These are phyloP conservation scores for Candida anutae DNA, from an alignment of 1,139 yeast genomes.

Conservation along the genomic window DNA sequence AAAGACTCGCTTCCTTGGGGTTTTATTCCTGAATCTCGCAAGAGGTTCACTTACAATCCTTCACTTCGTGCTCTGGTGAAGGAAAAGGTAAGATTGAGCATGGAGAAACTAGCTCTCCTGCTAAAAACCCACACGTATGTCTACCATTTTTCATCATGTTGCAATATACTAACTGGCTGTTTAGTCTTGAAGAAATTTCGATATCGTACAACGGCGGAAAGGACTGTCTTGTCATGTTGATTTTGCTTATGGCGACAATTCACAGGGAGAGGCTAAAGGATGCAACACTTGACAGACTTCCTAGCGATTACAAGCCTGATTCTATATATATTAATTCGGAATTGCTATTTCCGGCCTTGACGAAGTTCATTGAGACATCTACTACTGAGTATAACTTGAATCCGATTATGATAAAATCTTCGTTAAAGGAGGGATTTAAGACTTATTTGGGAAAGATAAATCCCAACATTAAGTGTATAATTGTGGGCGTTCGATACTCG, in stretches of 20 bases:
- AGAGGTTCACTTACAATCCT: slow-evolving; percentile 15
- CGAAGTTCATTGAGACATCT: slow-evolving; percentile 36
- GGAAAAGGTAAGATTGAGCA: slow-evolving; percentile 20
- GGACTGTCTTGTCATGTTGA: slow-evolving; percentile 78
- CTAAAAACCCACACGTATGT: slow-evolving; percentile 30
- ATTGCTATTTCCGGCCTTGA: slow-evolving; percentile 54
- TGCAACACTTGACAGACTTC: slow-evolving; percentile 10
- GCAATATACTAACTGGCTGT: slow-evolving; percentile 10
- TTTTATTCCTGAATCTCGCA: slow-evolving; percentile 12
- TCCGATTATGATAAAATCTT: slow-evolving; percentile 36
- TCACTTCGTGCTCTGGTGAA: slow-evolving; percentile 22
- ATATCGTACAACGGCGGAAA: slow-evolving; percentile 87
- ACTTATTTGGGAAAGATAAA: slow-evolving; percentile 40
- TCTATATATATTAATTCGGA: slow-evolving; percentile 69
- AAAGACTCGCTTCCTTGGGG: slow-evolving; percentile 25
- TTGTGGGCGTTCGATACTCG: slow-evolving; percentile 74
- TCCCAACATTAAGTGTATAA: slow-evolving; percentile 49
- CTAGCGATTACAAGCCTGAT: slow-evolving; percentile 32
- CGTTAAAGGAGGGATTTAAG: slow-evolving; percentile 59
- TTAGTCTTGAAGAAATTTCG: slow-evolving; percentile 48
- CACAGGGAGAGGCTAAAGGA: slow-evolving; percentile 21
- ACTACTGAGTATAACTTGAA: slow-evolving; percentile 38
- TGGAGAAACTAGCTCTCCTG: slow-evolving; percentile 22
- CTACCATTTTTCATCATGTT: neutral
- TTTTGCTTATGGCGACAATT: slow-evolving; percentile 55